Conservation (phyloP, 371 early-diverging fungal species). For the Mortierella sp. region DNA sequence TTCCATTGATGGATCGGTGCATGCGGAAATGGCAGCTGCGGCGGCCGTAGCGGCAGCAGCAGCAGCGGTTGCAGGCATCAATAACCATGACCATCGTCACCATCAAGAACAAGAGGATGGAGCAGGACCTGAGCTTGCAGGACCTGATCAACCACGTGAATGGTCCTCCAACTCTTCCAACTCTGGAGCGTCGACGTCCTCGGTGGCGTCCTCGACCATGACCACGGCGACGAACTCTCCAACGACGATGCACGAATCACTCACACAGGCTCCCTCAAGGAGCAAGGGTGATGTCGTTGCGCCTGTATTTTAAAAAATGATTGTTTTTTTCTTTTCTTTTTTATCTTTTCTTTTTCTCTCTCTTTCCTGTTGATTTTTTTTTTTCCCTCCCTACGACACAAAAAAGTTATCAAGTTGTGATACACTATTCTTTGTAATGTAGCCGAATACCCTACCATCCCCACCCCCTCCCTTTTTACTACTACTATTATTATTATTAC, state of each 20-base stretch:
- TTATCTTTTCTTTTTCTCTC: background rate
- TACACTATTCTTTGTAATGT: no score
- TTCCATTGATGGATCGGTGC: conserved; percentile 23
- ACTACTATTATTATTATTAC: no score
- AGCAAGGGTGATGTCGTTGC: conserved; percentile 32
- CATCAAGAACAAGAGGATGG: conserved; percentile 5
- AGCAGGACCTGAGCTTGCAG: background rate
- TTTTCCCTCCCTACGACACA: background rate
- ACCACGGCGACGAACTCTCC: conserved; percentile 1
- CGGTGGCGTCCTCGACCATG: conserved; percentile 11
- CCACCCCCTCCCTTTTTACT: no score
- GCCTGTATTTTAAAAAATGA: conserved; percentile 35
- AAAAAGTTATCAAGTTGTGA: no score
- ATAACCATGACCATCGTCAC: background rate
- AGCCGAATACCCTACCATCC: no score
- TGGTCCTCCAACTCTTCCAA: conserved; percentile 32
- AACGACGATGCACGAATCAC: conserved; percentile 7
- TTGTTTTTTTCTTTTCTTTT: background rate
- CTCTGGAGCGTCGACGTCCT: background rate
- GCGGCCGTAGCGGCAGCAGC: conserved; percentile 5
- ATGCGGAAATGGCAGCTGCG: conserved; percentile 1
- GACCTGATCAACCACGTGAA: background rate
- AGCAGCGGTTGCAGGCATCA: conserved; percentile 1
- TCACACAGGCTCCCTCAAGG: conserved; percentile 1
- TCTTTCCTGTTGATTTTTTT: background rate